Percentiles rank a stretch among this genome's conserved stretches.
Conservation (phyloP, 768 basidiomycete genomes). For the Amanita jacksonii region DNA sequence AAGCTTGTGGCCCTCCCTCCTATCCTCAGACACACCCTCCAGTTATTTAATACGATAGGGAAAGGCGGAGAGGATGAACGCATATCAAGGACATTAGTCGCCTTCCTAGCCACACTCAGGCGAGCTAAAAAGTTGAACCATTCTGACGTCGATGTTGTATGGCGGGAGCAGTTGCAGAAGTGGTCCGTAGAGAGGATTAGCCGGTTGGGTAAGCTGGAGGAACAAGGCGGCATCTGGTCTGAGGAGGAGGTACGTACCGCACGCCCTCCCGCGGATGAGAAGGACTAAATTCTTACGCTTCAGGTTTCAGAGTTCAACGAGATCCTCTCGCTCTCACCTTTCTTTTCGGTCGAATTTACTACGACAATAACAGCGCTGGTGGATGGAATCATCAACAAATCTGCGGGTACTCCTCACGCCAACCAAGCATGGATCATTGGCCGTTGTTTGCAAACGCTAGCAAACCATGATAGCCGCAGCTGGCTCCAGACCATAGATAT, state of each 20-base stretch:
- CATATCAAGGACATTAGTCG: constrained; percentile 33
- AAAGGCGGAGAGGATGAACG: constrained; percentile 20
- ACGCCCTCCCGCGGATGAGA: no score
- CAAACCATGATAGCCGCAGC: constrained; percentile 29
- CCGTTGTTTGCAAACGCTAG: constrained; percentile 47
- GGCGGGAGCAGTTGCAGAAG: constrained; percentile 43
- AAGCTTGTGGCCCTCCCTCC: constrained; percentile 54
- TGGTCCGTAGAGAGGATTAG: constrained; percentile 37
- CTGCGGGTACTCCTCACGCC: constrained; percentile 11
- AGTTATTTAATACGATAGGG: background rate
- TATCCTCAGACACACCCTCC: constrained; percentile 34
- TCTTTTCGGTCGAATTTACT: constrained; percentile 38
- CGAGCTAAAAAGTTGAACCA: constrained; percentile 36
- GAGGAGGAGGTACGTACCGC: background rate
- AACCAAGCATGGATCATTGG: constrained; percentile 49
- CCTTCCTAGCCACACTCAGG: constrained; percentile 41
- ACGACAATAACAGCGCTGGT: constrained; percentile 29
- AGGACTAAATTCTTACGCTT: background rate
- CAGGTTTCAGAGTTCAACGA: constrained; percentile 46
- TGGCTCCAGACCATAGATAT: constrained; percentile 43
- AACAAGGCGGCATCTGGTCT: background rate
- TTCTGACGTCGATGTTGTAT: constrained; percentile 45
- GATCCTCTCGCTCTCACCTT: constrained; percentile 41
- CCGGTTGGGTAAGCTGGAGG: background rate
- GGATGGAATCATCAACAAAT: constrained; percentile 25